These are phyloP conservation scores for Podaxis sp. DNA, from an alignment of 768 basidiomycete species.

Conservation along the genomic window DNA sequence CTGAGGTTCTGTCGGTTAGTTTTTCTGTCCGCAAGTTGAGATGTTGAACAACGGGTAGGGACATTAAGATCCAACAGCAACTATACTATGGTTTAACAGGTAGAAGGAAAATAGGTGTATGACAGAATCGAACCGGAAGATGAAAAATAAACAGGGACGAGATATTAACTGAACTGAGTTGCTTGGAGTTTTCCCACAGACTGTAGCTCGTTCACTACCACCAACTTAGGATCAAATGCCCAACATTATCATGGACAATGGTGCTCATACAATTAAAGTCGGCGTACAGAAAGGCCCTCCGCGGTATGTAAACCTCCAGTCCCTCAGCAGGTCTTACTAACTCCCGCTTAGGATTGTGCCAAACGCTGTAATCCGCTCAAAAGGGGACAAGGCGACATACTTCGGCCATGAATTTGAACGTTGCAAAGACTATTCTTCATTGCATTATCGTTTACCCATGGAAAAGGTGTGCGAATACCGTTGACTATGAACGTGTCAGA, in stretches of 20 bases:
- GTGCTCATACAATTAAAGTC: slow-evolving; percentile 79
- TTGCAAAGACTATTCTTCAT: slow-evolving; percentile 78
- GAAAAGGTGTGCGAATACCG: slow-evolving; percentile 62
- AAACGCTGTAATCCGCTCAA: slow-evolving; percentile 85
- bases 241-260: slow-evolving; percentile 80
- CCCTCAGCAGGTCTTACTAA: slow-evolving; percentile 11
- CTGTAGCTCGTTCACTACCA: slow-evolving; percentile 12
- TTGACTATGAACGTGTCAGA: slow-evolving; percentile 8
- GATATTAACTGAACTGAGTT: neutral
- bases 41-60: neutral
- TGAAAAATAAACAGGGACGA: neutral
- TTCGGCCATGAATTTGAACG: slow-evolving; percentile 80
- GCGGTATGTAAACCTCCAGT: slow-evolving; percentile 2
- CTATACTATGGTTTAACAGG: neutral
- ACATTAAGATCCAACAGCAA: neutral
- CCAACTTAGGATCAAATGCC: slow-evolving; percentile 18
- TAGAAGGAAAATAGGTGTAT: neutral
- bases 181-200: neutral
- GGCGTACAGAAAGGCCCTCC: slow-evolving; percentile 44
- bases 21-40: neutral
- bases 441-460: slow-evolving; percentile 83
- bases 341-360: slow-evolving; percentile 54
- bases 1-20: neutral
- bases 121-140: neutral
- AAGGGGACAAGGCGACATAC: slow-evolving; percentile 79